Evolutionary conservation across 148 eudicot species (phyloP).

Genomic region (Agrostemma githago): DNA sequence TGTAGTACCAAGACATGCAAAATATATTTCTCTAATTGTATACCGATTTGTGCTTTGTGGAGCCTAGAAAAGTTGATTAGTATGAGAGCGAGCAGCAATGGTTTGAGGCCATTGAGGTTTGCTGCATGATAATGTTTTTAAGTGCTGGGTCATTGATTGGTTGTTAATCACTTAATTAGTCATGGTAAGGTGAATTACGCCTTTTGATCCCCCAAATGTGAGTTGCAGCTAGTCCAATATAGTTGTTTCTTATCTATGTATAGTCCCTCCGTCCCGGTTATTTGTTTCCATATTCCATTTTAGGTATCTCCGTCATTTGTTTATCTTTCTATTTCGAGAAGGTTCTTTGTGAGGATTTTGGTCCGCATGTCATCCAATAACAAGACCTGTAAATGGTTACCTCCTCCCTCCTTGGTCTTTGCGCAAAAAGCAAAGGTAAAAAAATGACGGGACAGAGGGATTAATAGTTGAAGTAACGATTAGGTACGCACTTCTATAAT

Average conservation of each 20-base stretch:
- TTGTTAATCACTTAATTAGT: neutral
- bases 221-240: neutral
- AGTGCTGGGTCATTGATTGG: neutral
- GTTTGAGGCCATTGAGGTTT: neutral
- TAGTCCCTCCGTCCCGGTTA: neutral
- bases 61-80: neutral
- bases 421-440: no score
- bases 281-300: no score
- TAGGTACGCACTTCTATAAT: no score
- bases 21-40: neutral
- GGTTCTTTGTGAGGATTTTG: no score
- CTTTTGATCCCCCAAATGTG: neutral
- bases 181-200: neutral
- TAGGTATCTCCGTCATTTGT: no score
- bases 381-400: no score
- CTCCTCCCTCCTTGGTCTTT: no score
- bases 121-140: neutral
- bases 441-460: no score
- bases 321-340: no score
- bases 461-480: neutral
- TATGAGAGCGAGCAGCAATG: neutral
- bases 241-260: neutral
- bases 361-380: no score
- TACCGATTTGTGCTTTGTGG: neutral
- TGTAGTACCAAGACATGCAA: neutral